Base-by-base conservation (phyloP, 176 grass and related monocot genomes). In the Oryza punctata region DNA sequence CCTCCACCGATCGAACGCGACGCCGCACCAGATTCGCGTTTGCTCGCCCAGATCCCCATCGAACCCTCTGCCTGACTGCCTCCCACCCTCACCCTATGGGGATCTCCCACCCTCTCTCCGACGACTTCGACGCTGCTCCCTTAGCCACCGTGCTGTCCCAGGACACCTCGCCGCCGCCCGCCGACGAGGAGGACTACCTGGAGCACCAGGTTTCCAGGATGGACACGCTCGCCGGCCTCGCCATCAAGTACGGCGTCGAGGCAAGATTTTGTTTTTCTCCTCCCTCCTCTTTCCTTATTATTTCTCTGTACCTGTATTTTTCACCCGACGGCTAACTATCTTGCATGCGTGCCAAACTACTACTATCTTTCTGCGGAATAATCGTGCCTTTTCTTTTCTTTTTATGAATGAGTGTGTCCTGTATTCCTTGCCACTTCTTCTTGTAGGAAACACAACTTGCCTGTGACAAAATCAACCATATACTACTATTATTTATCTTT, bases 241-340 rank as follows among this genome's bases (percentile, higher is more conserved):
- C 94, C 77, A 96, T 96, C 82, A 93, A 91, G 86, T 93, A 96
- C 60, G 86, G 94, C 72, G 94, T 96, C 69, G 63, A 96, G 91
- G 91, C 7, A 21, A 78, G 40, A 27, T 37, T 14, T 37, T 1
- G 0, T 38, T 38, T 38, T 37, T 37, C 35, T 27, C 2, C 25
- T 33, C 32, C 32, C 32, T 5, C 52, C 25, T 72, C 5, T 4
- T 32, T 15, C 7, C 7, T 23, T 45, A 8, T 8, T 38, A 35
- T 35, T 35, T 24, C 8, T 57, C 7, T n/a, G 19, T 57, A 18
- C 18, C 18, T n/a, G n/a, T 19, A 19, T 19, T 52, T 7, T 52
- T 52, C 19, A 18, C 16, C 19, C 19, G 63, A 19, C 78, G 33
- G 14, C 14, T 26, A 64, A 21, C 15, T 5, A 66, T 81, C 60